Percentiles rank a stretch among this genome's conserved stretches.
These are phyloP conservation scores for Globisporangium iwayamae DNA, from an alignment of 352 stramenopile species.

Conservation along the genomic window DNA sequence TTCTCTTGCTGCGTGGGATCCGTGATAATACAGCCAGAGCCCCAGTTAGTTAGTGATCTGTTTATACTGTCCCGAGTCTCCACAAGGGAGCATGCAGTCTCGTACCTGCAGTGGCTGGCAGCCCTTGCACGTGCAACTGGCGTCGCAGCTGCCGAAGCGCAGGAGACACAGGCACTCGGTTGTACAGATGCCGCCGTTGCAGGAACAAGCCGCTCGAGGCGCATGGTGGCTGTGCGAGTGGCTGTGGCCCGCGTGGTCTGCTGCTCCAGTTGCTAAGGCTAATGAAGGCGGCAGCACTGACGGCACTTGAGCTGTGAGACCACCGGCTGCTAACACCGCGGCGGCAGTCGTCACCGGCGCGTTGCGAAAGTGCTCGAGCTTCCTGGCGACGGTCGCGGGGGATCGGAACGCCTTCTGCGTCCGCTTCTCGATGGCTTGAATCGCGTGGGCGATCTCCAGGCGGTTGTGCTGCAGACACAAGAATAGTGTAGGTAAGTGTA, in stretches of 20 bases:
- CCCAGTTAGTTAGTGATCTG: no score
- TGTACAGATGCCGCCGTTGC: conserved; percentile 35
- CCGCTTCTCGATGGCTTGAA: conserved; percentile 50
- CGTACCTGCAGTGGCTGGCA: conserved; percentile 28
- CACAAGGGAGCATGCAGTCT: neutral
- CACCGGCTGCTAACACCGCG: neutral
- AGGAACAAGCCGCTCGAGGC: conserved; percentile 27
- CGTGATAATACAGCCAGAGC: no score
- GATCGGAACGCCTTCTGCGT: conserved; percentile 46
- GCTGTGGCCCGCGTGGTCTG: neutral
- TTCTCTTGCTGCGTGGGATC: conserved; percentile 28
- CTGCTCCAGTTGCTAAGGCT: neutral
- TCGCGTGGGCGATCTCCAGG: conserved; percentile 49
- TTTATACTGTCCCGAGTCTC: neutral
- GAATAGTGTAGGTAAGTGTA: neutral
- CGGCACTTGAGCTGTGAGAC: neutral
- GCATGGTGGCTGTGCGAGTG: conserved; percentile 10
- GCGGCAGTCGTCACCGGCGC: neutral
- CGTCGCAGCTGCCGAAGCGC: conserved; percentile 33
- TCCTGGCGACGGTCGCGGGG: conserved; percentile 21
- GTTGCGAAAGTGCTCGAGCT: conserved; percentile 22
- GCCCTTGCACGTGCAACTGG: conserved; percentile 37
- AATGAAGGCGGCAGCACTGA: neutral
- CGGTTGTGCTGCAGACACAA: conserved; percentile 32
- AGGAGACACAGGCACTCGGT: conserved; percentile 41